Evolutionary conservation across 2,329 filamentous ascomycete species (phyloP), one percentile per base, ranked within the genome.

Genomic region (Ascochyta koolunga): DNA sequence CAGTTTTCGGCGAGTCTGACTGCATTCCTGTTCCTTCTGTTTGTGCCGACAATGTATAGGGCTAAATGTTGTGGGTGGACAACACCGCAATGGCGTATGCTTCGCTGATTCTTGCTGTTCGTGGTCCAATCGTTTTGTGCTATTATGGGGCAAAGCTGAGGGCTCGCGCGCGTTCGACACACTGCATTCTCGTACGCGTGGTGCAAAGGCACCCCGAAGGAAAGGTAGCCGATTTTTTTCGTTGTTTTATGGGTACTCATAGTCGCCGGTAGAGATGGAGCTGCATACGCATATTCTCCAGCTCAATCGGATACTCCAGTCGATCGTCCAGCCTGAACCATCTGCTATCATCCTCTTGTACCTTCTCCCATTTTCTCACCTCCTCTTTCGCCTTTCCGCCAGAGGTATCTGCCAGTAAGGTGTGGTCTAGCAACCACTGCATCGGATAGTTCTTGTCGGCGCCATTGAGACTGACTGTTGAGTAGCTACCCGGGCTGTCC

Each of bases 231-330:
- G n/a, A n/a, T n/a, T n/a, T n/a, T n/a, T n/a, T n/a, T n/a, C n/a
- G 19, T 5, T 2, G 21, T 25, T 4, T 22, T 13, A 13, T 13
- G 38, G 11, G 8, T 18, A 4, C 24, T 49, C 31, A 54, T 4
- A 54, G 18, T n/a, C 51, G 29, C n/a, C 50, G 59, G 48, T 96
- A 98, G 15, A 97, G 71, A 78, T 97, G 92, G 65, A 96, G 81
- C 75, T 98, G 93, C 75, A 93, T 96, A 40, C 93, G 86, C 93
- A 97, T 96, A 71, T 97, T 91, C 78, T 98, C 93, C 69, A 98
- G 77, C 45, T 87, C 83, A 65, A 97, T 91, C 7, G 92, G 89
- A 76, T 97, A 98, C 35, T 81, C 79, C 61, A 97, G 75, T 15
- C 62, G 70, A n/a, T 70, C 65, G 7, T 73, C 70, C 31, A 96